Evolutionary conservation across 345 rosid species (phyloP).

Genomic region (Boechera divaricarpa): DNA sequence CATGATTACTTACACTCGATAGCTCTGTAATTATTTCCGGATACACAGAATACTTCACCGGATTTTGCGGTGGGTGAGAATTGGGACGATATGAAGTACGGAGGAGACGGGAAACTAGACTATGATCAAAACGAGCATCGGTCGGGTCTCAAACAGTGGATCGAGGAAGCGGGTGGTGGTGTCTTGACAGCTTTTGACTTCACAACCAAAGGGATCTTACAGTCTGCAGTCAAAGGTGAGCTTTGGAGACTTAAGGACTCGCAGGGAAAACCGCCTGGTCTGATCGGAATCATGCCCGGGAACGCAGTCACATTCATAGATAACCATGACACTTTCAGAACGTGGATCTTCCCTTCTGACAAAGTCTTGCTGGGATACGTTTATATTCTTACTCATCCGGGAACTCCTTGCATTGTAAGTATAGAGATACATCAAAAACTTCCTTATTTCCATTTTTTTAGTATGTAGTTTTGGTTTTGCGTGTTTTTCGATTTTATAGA

Average conservation of each 20-base stretch:
- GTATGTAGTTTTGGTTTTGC: background rate
- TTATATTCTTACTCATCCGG: slow-evolving; percentile 88
- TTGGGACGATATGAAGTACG: slow-evolving; percentile 62
- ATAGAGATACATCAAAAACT: background rate
- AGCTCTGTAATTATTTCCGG: background rate
- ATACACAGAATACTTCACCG: slow-evolving; percentile 57
- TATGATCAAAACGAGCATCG: slow-evolving; percentile 68
- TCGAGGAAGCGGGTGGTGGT: slow-evolving; percentile 69
- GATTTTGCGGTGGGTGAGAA: slow-evolving; percentile 85
- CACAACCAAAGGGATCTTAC: slow-evolving; percentile 84
- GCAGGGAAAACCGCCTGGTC: slow-evolving; percentile 74
- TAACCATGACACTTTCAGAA: slow-evolving; percentile 79
- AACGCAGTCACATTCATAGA: slow-evolving; percentile 86
- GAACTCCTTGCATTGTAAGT: slow-evolving; percentile 73
- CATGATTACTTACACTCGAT: background rate
- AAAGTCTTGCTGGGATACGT: slow-evolving; percentile 89
- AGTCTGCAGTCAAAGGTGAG: slow-evolving; percentile 76
- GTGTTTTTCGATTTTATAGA: too few relatives aligned
- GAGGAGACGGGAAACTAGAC: slow-evolving; percentile 60
- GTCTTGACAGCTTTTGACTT: slow-evolving; percentile 76
- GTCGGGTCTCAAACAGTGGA: slow-evolving; percentile 61
- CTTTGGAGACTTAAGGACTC: slow-evolving; percentile 77
- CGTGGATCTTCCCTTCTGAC: slow-evolving; percentile 79
- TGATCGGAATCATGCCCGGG: slow-evolving; percentile 70
- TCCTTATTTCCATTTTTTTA: background rate